phyloP scores from a whole-genome alignment of 768 basidiomycete species.

The Mycena haematopus region DNA sequence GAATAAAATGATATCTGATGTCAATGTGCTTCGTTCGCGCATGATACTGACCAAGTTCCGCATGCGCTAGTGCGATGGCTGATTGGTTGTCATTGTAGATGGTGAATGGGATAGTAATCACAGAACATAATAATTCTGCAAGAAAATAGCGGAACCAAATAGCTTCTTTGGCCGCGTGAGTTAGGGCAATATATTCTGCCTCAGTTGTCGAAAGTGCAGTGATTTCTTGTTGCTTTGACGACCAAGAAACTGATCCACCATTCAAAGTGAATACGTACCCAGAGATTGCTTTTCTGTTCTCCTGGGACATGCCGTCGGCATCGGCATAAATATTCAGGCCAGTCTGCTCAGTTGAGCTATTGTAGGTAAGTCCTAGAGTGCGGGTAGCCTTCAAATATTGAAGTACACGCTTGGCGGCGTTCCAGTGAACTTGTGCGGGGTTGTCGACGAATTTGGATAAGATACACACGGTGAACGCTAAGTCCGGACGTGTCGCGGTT shows the following conservation, averaged over 20 bases:
- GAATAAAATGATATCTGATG: not conserved
- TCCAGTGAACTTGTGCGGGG: not conserved
- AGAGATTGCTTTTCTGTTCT: not conserved
- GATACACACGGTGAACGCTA: slow-evolving; percentile 5
- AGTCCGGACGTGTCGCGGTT: not conserved
- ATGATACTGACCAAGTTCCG: not conserved
- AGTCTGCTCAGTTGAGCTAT: not conserved
- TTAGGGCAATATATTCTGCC: not conserved
- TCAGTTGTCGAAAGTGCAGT: not conserved
- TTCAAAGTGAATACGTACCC: not conserved
- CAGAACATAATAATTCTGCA: not conserved
- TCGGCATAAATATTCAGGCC: not conserved
- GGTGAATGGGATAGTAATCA: not conserved
- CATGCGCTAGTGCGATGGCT: not conserved
- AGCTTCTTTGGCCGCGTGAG: not conserved
- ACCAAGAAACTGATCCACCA: not conserved
- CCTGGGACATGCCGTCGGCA: not conserved
- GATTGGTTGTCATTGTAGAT: not conserved
- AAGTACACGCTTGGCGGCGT: slow-evolving; percentile 2
- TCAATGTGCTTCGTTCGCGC: not conserved
- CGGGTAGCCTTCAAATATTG: not conserved
- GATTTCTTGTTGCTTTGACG: not conserved
- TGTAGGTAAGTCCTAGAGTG: not conserved
- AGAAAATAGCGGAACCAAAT: not conserved
- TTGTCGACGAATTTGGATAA: slow-evolving; percentile 4